Base-by-base conservation (phyloP, 768 basidiomycete genomes). In the Calocybe gangraenosa region DNA sequence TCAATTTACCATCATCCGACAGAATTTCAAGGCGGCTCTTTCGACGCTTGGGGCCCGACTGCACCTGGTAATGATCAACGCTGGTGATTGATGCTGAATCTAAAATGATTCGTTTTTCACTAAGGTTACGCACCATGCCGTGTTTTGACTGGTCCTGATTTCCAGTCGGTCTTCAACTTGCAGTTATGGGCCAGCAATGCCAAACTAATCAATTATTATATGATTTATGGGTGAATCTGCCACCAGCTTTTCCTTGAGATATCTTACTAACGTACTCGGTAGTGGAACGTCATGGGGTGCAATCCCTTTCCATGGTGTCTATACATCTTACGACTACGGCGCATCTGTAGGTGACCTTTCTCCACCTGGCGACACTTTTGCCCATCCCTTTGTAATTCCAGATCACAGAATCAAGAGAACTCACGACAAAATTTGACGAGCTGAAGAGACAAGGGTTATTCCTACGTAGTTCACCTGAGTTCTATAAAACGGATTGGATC, bases 261-360 rank as follows among this genome's bases (percentile, higher is more conserved):
- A 10, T 17, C n/a, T n/a, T n/a, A n/a, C n/a, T 19, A 10, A 7
- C n/a, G 3, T 39, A 35, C 39, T 40, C 11, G 25, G 11, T 47
- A 89, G 89, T 7, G 89, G 90, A 18, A 92, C 90, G 0, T 89
- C 84, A 10, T 92, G 88, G 87, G 90, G 87, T 32, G 84, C 74
- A 8, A 68, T 92, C 34, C 84, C 90, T 1, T 87, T 81, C 67
- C 88, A 78, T 11, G 85, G 82, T 7, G 89, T 87, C 13, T 81
- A 83, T 58, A 81, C 76, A 2, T 88, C 86, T 19, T 92, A 92
- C 44, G 90, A 92, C 63, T 92, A 92, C 46, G 89, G 88, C 15
- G 73, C 81, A 34, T 65, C 83, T 19, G 75, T 76, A 51, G 18
- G 42, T 40, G 14, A 8, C 14, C 14, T 7, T 5, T 13, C 28